Evolutionary conservation across 192 early-diverging fungal species (phyloP), one percentile per base, ranked within the genome.

Genomic region (Fimicolochytrium jonesii): DNA sequence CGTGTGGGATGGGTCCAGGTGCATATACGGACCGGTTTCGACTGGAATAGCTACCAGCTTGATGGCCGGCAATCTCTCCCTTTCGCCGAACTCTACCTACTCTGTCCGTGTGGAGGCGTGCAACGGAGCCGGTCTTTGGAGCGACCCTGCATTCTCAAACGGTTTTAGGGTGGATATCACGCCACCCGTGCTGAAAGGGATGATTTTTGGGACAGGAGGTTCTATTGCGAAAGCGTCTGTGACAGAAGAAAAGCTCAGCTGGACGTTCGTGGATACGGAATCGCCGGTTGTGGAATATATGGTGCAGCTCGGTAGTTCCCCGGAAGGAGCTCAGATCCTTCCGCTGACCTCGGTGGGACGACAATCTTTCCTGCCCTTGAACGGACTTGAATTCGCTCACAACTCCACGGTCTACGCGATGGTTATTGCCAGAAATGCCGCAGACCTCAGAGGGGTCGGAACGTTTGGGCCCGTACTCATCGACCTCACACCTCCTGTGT

Each of bases 341-440:
- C 48, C 48, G 15, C 26, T 13, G 48, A 50, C 48, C 18, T 50
- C 48, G 18, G 11, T 50, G 13, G n/a, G 18, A 0, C n/a, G 18
- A n/a, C 13, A 23, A 23, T 23, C 13, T 23, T 50, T 26, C 11
- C 48, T 50, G n/a, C 48, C 48, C n/a, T 26, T 50, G 13, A 13
- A n/a, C 11, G 48, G 48, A 13, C 23, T 50, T 13, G 11, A 23
- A 1, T 25, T 50, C 13, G 23, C 15, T 1, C 48, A 50, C 25
- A 25, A 25, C 17, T 20, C 48, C 13, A 20, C 17, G 11, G 17
- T 50, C 18, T 50, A 18, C 26, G 48, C 48, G 2, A 1, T 26
- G n/a, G 48, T 50, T n/a, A 23, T 50, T 13, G 48, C 48, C n/a
- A 50, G 1, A 11, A 50, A 50, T 50, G 48, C 48, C 11, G 48